A percentile compares a stretch with the other conserved stretches of the same genome.
These are phyloP conservation scores for Bipolaris cookei DNA, from an alignment of 2,329 filamentous ascomycete species.

Conservation along the genomic window DNA sequence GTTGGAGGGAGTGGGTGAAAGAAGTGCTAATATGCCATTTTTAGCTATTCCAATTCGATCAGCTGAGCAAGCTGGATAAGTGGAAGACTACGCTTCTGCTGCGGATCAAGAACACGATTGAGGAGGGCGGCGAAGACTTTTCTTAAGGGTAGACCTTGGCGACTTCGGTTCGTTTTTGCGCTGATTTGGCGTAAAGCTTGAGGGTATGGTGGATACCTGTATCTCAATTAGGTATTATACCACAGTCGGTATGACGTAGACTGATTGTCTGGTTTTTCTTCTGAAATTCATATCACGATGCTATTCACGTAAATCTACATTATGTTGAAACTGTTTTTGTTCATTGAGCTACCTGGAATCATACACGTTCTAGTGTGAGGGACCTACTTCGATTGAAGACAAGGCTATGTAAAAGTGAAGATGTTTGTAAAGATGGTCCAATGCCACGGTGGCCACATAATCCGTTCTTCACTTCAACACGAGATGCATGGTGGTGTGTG, in stretches of 20 bases:
- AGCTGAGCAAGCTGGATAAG: constrained; percentile 91
- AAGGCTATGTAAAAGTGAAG: constrained; percentile 4
- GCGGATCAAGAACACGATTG: constrained; percentile 82
- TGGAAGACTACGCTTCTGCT: constrained; percentile 93
- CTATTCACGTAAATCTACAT: not conserved
- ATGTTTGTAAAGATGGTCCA: constrained; percentile 10
- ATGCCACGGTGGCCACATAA: not conserved
- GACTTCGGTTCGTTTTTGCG: not conserved
- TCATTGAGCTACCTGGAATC: not conserved
- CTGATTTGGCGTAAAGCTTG: not conserved
- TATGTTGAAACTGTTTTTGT: not conserved
- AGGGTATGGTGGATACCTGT: constrained; percentile 4
- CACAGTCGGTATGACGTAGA: not conserved
- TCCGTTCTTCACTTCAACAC: not conserved
- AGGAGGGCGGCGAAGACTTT: constrained; percentile 72
- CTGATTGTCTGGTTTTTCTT: not conserved
- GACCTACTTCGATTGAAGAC: not conserved
- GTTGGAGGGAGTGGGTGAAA: not conserved
- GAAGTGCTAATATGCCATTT: constrained; percentile 7
- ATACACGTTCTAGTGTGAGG: constrained; percentile 7
- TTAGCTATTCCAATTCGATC: constrained; percentile 82
- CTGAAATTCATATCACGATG: no score
- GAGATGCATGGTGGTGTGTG: not conserved
- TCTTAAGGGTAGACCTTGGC: constrained; percentile 53
- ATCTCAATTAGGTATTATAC: not conserved